A percentile compares a stretch with the other conserved stretches of the same genome.
Conservation (phyloP, 176 grass and related monocot species). For the Musa troglodytarum region DNA sequence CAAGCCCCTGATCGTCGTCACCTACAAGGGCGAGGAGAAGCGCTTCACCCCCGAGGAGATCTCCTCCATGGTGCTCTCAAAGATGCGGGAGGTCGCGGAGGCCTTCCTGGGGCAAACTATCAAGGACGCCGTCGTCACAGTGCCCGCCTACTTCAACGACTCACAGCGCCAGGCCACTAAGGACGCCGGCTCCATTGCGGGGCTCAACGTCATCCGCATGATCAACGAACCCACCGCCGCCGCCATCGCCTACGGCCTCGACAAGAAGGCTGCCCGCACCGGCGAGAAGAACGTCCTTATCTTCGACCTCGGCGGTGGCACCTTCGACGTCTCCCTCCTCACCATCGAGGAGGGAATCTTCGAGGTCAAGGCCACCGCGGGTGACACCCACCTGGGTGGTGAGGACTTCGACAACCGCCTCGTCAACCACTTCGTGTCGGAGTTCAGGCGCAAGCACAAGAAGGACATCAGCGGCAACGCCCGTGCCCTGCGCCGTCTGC, state of each 20-base stretch:
- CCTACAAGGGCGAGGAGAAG: conserved; percentile 25
- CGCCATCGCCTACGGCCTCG: conserved; percentile 21
- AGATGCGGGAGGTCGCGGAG: conserved; percentile 26
- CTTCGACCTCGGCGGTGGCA: conserved; percentile 25
- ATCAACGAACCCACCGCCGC: conserved; percentile 20
- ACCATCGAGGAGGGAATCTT: conserved; percentile 25
- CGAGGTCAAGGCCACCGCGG: conserved; percentile 22
- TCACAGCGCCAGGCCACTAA: conserved; percentile 27
- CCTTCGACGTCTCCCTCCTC: conserved; percentile 26
- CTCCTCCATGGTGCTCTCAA: conserved; percentile 20
- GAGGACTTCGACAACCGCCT: conserved; percentile 29
- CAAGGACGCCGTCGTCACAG: conserved; percentile 20
- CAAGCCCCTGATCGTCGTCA: conserved; percentile 21
- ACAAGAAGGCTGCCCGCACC: conserved; percentile 15
- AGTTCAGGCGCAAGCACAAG: conserved; percentile 23
- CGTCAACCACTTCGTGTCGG: conserved; percentile 11
- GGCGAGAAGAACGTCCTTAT: conserved; percentile 25
- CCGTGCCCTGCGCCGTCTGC: conserved; percentile 15
- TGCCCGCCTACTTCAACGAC: conserved; percentile 23
- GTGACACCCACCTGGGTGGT: conserved; percentile 20
- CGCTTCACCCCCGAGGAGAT: conserved; percentile 22
- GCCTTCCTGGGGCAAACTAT: conserved; percentile 22
- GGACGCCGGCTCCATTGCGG: conserved; percentile 14
- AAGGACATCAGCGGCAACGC: conserved; percentile 27
- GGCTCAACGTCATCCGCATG: conserved; percentile 22